Evolutionary conservation across 148 eudicot genomes (phyloP), one percentile per base, ranked within the genome.

Genomic region (Silene conica): DNA sequence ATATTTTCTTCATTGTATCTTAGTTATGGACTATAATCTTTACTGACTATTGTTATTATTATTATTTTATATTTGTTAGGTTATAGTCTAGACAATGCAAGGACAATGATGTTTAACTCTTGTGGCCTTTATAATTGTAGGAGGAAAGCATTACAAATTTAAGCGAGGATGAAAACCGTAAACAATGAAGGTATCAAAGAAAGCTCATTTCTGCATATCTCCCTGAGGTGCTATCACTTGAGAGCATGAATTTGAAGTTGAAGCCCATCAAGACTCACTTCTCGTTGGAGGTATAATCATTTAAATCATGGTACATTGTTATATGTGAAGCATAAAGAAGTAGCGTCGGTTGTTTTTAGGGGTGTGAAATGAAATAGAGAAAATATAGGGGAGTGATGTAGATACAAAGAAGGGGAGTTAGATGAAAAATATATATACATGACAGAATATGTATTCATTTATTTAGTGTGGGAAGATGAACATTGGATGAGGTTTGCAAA

Each of bases 191-290:
- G n/a, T n/a, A n/a, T n/a, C n/a, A n/a, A n/a, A n/a, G n/a, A n/a
- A n/a, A n/a, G n/a, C n/a, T n/a, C n/a, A n/a, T n/a, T n/a, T n/a
- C 12, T 83, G 85, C 76, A 88, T 94, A 78, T 91, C 97, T 19
- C 98, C 98, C 0, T n/a, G 98, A 94, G 84, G 96, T 94, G n/a
- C 94, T 89, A 72, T 91, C 98, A 46, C 98, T 97, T 0, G 98
- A 94, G 86, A 94, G 98, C 82, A 94, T 94, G 98, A 97, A 97
- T 3, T 79, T 94, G 83, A 94, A 94, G 86, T 72, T 94, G 76
- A 94, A 94, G 70, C 98, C 98, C 3, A 94, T 94, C 31, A 94
- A 94, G 76, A 94, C 98, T 23, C 84, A 93, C 68, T 76, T 83
- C 64, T 81, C 87, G 2, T 58, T 78, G 15, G 80, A 85, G 85